Evolutionary conservation across 2,329 filamentous ascomycete genomes (phyloP), one percentile per base, ranked within the genome.

Genomic region (Monilinia fructigena): DNA sequence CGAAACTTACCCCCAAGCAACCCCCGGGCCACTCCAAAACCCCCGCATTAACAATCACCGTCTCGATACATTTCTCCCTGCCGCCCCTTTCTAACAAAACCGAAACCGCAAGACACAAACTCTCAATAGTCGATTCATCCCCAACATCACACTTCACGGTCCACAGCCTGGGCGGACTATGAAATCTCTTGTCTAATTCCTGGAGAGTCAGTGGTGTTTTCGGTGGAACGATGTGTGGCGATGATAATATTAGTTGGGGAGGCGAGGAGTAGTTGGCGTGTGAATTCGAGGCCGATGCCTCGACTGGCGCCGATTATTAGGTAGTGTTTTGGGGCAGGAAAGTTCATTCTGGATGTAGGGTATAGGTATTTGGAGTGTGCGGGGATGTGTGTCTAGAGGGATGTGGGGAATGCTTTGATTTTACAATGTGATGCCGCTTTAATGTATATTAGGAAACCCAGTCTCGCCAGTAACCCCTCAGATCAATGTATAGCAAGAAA

Each of bases 21-120:
- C 53, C 31, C 23, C 35, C 48, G 12, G 59, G 59, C 16, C 53
- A 59, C 18, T 52, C 62, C 62, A 65, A 40, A 18, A 48, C 53
- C 16, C 53, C 62, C 2, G 45, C 28, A 65, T 59, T 59, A 14
- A 65, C 18, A n/a, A 65, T 26, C 4, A 59, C 62, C 2, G 62
- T 6, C 5, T 65, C 53, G 2, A 65, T 6, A 52, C 2, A 28
- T 2, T 20, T 10, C 1, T 42, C 40, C 40, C 40, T 16, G 12
- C 12, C 40, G 14, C 12, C 40, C 40, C 40, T 42, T 14, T 1
- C 10, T 7, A 40, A 16, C 40, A 40, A 59, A 2, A 12, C 8
- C n/a, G 83, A 75, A 85, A 86, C 71, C 80, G 78, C 70, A 85
- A 72, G 7, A 86, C 80, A 56, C 83, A 75, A 70, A 11, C 14